These are phyloP conservation scores for Moniliophthora roreri DNA, from an alignment of 1,284 basidiomycete species.

Conservation along the genomic window DNA sequence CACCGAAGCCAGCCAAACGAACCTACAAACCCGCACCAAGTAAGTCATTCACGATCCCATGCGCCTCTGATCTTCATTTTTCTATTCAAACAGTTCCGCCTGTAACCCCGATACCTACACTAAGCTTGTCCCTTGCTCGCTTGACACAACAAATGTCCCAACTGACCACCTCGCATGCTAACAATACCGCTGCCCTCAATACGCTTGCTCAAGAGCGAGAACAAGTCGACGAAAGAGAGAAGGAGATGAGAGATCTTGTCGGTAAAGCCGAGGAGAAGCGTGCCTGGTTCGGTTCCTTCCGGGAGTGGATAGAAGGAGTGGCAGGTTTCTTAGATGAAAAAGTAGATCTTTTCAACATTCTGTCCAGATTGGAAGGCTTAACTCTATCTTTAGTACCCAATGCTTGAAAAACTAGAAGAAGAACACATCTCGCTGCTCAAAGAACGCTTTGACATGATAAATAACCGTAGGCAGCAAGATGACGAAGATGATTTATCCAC, in stretches of 20 bases:
- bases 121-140: conserved; percentile 56
- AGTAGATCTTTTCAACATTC: conserved; percentile 40
- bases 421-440: conserved; percentile 74
- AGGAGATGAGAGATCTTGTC: conserved; percentile 80
- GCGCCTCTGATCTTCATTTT: conserved; percentile 14
- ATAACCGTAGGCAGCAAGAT: conserved; percentile 66
- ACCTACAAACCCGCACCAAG: conserved; percentile 78
- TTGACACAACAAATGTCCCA: conserved; percentile 65
- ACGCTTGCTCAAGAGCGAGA: conserved; percentile 68
- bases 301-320: conserved; percentile 85
- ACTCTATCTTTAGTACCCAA: conserved; percentile 60
- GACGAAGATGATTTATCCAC: conserved; percentile 81
- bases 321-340: conserved; percentile 92
- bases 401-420: conserved; percentile 82
- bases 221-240: conserved; percentile 74
- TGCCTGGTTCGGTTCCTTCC: conserved; percentile 85
- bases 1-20: conserved; percentile 40
- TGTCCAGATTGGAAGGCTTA: conserved; percentile 6
- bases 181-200: conserved; percentile 60
- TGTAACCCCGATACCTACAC: conserved; percentile 55
- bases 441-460: conserved; percentile 74
- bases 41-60: conserved; percentile 35
- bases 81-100: conserved; percentile 51
- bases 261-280: conserved; percentile 78
- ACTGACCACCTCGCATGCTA: conserved; percentile 69